phyloP scores from a whole-genome alignment of 495 filamentous ascomycete species.

The Aspergillus saccharolyticus region DNA sequence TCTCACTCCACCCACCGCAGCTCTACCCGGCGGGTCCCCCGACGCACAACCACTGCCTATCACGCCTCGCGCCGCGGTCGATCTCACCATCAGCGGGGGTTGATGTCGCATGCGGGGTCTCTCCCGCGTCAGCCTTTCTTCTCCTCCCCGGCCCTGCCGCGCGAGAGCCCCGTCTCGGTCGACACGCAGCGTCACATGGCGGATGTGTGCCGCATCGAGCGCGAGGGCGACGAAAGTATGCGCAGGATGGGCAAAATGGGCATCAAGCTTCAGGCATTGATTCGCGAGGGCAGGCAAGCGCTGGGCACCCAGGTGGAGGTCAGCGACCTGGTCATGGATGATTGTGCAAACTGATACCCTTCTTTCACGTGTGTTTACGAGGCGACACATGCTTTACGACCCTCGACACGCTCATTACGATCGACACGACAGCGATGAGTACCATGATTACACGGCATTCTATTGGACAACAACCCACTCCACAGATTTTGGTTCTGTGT shows the following conservation, averaged over 20 bases:
- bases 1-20: constrained; percentile 18
- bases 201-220: constrained; percentile 61
- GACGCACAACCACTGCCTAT: constrained; percentile 13
- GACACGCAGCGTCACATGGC: constrained; percentile 67
- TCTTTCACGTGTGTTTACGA: background rate
- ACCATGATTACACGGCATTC: too few species aligned
- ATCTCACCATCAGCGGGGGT: constrained; percentile 25
- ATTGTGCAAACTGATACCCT: constrained; percentile 15
- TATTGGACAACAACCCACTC: too few species aligned
- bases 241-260: constrained; percentile 77
- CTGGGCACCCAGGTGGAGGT: constrained; percentile 75
- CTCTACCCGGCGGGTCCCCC: constrained; percentile 16
- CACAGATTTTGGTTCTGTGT: background rate
- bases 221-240: constrained; percentile 73
- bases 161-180: constrained; percentile 42
- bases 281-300: constrained; percentile 81
- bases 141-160: constrained; percentile 32
- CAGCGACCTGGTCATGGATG: constrained; percentile 50
- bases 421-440: background rate
- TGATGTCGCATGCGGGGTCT: constrained; percentile 29
- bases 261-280: constrained; percentile 73
- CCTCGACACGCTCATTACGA: background rate
- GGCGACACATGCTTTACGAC: too few species aligned
- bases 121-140: constrained; percentile 34
- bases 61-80: constrained; percentile 18